Base-by-base conservation (phyloP, 441 rosid genomes). In the Capsella rubella region DNA sequence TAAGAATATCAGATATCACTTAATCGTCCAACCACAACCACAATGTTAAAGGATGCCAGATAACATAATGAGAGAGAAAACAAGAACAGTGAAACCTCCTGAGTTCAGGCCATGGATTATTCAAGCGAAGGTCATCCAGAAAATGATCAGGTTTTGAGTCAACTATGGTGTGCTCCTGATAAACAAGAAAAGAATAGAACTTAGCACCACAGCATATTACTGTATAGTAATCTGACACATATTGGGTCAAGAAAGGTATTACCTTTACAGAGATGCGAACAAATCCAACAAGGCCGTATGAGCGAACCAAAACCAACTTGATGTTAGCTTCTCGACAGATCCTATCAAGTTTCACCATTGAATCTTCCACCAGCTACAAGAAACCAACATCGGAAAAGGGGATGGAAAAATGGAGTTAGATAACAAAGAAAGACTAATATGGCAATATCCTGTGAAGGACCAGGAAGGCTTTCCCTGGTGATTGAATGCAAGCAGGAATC, bases 81-180 rank as follows among this genome's bases (percentile, higher is more conserved):
- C 6, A 28, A 39, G 52, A 31, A 34, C 6, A 56, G 47, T 56
- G 21, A 72, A 21, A 95, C 98, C 90, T 80, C 79, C 75, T 89
- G 76, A 95, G 90, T 81, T 91, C 96, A 68, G 93, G 88, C 99
- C 99, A 95, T 15, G 98, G 97, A 67, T 89, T 88, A 84, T 95
- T 95, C 61, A 95, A 84, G 66, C 95, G 96, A 66, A 91, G 98
- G 77, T 92, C 95, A 57, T 95, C 98, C 73, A 92, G 83, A 82
- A 85, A 95, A 84, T 95, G 97, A 82, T 95, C 98, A 62, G 99
- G 98, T 81, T 95, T 95, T 72, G 99, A 89, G 67, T 95, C 96
- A 47, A 95, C 73, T 18, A 90, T 87, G 12, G 91, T 52, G 77
- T 95, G 99, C 59, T 91, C 98, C 99, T 95, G 86, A 77, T 18